Evolutionary conservation across 495 filamentous ascomycete genomes (phyloP).

Genomic region (Penicillium verhagenii): DNA sequence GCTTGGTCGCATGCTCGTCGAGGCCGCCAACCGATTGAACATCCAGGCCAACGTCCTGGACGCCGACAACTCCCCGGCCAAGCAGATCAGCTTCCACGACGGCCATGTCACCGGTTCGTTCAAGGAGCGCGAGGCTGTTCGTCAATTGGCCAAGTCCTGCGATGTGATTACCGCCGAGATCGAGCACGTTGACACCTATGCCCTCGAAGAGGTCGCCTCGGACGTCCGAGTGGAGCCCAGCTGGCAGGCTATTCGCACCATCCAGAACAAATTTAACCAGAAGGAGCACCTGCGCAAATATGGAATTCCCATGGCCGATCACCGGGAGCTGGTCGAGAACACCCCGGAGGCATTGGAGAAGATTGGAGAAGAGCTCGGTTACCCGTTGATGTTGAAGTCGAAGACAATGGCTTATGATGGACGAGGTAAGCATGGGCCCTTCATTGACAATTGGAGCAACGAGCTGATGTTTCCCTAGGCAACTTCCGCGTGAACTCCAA

Average conservation of each 20-base stretch:
- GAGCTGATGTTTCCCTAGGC: slow-evolving; percentile 34
- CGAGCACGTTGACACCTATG: slow-evolving; percentile 91
- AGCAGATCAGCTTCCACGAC: slow-evolving; percentile 78
- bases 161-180: slow-evolving; percentile 96
- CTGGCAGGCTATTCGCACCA: slow-evolving; percentile 84
- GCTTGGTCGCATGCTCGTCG: slow-evolving; percentile 92
- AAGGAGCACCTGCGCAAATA: slow-evolving; percentile 73
- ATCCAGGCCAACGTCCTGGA: slow-evolving; percentile 82
- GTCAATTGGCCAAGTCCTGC: slow-evolving; percentile 69
- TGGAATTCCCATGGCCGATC: slow-evolving; percentile 69
- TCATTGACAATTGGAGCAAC: neutral
- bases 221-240: slow-evolving; percentile 71
- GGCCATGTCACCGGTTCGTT: slow-evolving; percentile 83
- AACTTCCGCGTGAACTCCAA: slow-evolving; percentile 74
- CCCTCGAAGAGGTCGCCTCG: slow-evolving; percentile 80
- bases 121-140: slow-evolving; percentile 73
- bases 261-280: slow-evolving; percentile 95
- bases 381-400: slow-evolving; percentile 93
- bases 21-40: slow-evolving; percentile 83
- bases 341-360: slow-evolving; percentile 58
- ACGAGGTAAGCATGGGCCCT: slow-evolving; percentile 47
- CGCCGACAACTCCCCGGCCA: slow-evolving; percentile 75
- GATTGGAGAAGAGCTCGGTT: slow-evolving; percentile 66
- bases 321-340: slow-evolving; percentile 55
- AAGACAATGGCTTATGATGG: slow-evolving; percentile 94